A percentile compares a stretch with the other conserved stretches of the same genome.
phyloP scores from a whole-genome alignment of 768 basidiomycete genomes.

The Tylopilus cervinicoccineus region DNA sequence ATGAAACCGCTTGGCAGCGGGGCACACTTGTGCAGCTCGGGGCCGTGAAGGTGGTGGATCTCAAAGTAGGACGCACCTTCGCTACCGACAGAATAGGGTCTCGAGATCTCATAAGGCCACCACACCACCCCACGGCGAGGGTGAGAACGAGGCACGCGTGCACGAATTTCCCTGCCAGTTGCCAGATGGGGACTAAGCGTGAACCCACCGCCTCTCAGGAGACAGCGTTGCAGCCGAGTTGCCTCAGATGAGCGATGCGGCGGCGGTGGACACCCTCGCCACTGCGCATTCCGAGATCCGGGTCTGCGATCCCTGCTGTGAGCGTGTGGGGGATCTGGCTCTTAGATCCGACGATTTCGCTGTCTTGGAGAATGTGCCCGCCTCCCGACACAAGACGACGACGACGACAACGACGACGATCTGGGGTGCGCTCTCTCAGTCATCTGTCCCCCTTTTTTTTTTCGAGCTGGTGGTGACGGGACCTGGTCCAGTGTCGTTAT shows the following conservation, averaged over 20 bases:
- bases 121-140: too few relatives aligned
- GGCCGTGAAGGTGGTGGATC: constrained; percentile 13
- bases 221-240: constrained; percentile 12
- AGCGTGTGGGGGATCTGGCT: constrained; percentile 8
- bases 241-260: constrained; percentile 9
- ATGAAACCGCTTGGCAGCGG: not conserved
- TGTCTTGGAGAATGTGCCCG: not conserved
- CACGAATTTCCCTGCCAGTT: constrained; percentile 2
- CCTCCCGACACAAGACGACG: not conserved
- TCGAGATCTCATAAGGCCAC: constrained; percentile 1
- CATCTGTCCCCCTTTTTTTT: constrained; percentile 5
- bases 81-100: constrained; percentile 4
- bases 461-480: not conserved
- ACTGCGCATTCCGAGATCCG: constrained; percentile 17
- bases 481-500: constrained; percentile 3
- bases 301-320: constrained; percentile 9
- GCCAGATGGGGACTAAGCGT: constrained; percentile 7
- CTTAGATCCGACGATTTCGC: constrained; percentile 19
- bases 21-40: too few relatives aligned
- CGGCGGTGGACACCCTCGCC: constrained; percentile 8
- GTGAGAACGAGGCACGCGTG: constrained; percentile 13
- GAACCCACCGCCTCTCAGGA: constrained; percentile 9
- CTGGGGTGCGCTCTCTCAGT: constrained; percentile 14
- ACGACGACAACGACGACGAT: constrained; percentile 9
- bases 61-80: constrained; percentile 6